These are phyloP conservation scores for Cryptococcus wingfieldii DNA, from an alignment of 1,284 basidiomycete species.

Conservation along the genomic window DNA sequence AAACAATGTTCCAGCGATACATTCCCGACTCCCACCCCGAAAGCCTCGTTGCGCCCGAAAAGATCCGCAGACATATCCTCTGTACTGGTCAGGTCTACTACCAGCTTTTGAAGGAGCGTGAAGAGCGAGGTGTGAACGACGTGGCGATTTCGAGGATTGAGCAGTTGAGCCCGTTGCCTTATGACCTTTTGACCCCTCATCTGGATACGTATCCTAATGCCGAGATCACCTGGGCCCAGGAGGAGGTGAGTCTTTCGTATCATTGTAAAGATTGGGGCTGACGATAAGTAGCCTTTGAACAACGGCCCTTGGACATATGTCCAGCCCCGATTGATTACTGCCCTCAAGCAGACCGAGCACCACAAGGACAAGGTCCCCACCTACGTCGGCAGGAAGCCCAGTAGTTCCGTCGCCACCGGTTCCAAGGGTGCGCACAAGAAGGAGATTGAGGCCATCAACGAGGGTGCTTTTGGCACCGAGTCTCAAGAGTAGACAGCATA, in stretches of 20 bases:
- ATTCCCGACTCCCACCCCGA: constrained; percentile 75
- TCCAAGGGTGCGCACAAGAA: constrained; percentile 70
- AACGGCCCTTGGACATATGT: constrained; percentile 92
- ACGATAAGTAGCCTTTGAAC: constrained; percentile 67
- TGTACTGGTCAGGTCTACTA: constrained; percentile 93
- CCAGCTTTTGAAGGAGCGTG: constrained; percentile 79
- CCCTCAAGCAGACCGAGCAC: constrained; percentile 72
- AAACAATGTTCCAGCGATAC: constrained; percentile 89
- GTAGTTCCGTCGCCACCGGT: constrained; percentile 60
- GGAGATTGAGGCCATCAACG: constrained; percentile 71
- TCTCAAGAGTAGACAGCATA: neutral
- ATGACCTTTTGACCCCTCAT: constrained; percentile 83
- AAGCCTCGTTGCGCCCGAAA: constrained; percentile 70
- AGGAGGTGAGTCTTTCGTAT: constrained; percentile 44
- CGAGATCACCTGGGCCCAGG: constrained; percentile 85
- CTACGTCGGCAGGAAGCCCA: constrained; percentile 82
- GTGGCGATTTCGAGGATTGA: constrained; percentile 92
- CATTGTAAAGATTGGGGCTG: neutral
- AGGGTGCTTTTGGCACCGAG: constrained; percentile 43
- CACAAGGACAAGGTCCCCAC: constrained; percentile 84
- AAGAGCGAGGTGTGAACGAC: constrained; percentile 82
- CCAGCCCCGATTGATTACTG: constrained; percentile 76
- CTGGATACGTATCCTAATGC: constrained; percentile 96
- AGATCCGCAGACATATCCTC: constrained; percentile 87
- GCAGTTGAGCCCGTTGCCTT: constrained; percentile 93